These are phyloP conservation scores for Domatiomyces catenatus DNA, from an alignment of 2,329 filamentous ascomycete species.

Conservation along the genomic window DNA sequence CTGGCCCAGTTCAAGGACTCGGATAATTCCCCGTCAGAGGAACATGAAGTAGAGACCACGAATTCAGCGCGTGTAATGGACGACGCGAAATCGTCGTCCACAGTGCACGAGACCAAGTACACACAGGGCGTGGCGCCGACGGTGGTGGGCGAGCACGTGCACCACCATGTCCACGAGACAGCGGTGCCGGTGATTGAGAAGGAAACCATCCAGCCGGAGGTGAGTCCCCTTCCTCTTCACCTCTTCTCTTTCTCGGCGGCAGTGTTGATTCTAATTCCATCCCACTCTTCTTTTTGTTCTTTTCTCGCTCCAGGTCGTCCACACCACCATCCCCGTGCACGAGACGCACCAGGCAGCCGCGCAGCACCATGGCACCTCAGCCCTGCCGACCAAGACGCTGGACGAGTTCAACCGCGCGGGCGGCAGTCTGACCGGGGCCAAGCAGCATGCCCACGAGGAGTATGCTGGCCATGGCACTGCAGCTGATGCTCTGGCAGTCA, in stretches of 20 bases:
- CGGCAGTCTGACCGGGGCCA: constrained; percentile 35
- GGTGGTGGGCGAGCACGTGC: constrained; percentile 46
- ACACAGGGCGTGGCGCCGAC: constrained; percentile 34
- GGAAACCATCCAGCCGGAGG: constrained; percentile 41
- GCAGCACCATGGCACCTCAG: constrained; percentile 49
- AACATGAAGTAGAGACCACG: no score
- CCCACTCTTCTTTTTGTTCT: no score
- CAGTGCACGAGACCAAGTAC: constrained; percentile 33
- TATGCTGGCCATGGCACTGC: constrained; percentile 46
- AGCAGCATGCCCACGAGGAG: constrained; percentile 27
- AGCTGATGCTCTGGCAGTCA: no score
- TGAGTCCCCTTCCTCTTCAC: no score
- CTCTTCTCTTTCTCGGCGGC: no score
- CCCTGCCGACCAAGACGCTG: constrained; percentile 49
- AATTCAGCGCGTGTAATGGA: no score
- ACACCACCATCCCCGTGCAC: constrained; percentile 57
- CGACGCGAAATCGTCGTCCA: no score
- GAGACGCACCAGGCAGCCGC: constrained; percentile 37
- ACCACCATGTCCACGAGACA: constrained; percentile 47
- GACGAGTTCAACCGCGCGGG: constrained; percentile 46
- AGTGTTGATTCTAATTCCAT: no score
- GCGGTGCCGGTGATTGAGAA: constrained; percentile 58
- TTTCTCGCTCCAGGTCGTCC: no score
- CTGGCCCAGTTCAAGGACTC: constrained; percentile 39
- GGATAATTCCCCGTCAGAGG: no score